Conservation (phyloP, 331 rosid species). For the Malus hybrid region DNA sequence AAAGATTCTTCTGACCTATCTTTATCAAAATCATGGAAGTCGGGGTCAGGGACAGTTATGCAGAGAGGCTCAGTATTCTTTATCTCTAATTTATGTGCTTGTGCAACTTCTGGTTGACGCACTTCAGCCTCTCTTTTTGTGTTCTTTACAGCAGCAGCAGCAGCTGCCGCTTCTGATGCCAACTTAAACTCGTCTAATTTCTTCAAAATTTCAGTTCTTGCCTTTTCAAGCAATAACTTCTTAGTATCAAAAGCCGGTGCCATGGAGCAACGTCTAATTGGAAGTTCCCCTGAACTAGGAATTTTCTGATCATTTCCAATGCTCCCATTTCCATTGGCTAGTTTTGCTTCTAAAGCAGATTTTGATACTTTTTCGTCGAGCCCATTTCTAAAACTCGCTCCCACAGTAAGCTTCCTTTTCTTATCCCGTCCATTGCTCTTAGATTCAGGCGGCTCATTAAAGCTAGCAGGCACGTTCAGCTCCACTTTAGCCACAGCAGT, state of each 20-base stretch:
- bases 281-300: slow-evolving; percentile 41
- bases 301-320: slow-evolving; percentile 37
- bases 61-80: slow-evolving; percentile 45
- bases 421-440: slow-evolving; percentile 49
- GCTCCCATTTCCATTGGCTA: slow-evolving; percentile 57
- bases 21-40: slow-evolving; percentile 92
- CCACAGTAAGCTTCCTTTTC: slow-evolving; percentile 56
- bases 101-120: slow-evolving; percentile 29
- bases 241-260: slow-evolving; percentile 72
- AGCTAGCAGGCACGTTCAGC: slow-evolving; percentile 31
- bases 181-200: slow-evolving; percentile 53
- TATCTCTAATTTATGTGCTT: slow-evolving; percentile 36
- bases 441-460: slow-evolving; percentile 34
- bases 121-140: slow-evolving; percentile 31
- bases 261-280: slow-evolving; percentile 42
- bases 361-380: slow-evolving; percentile 33
- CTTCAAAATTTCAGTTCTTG: slow-evolving; percentile 70
- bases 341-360: slow-evolving; percentile 40
- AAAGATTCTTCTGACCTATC: slow-evolving; percentile 94
- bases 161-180: slow-evolving; percentile 24
- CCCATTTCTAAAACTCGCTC: slow-evolving; percentile 45
- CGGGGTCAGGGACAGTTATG: slow-evolving; percentile 84
- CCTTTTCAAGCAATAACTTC: slow-evolving; percentile 77
- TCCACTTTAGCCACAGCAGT: slow-evolving; percentile 32
- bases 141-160: slow-evolving; percentile 19